phyloP scores from a whole-genome alignment of 176 grass and related monocot species.

The Carex pumila region DNA sequence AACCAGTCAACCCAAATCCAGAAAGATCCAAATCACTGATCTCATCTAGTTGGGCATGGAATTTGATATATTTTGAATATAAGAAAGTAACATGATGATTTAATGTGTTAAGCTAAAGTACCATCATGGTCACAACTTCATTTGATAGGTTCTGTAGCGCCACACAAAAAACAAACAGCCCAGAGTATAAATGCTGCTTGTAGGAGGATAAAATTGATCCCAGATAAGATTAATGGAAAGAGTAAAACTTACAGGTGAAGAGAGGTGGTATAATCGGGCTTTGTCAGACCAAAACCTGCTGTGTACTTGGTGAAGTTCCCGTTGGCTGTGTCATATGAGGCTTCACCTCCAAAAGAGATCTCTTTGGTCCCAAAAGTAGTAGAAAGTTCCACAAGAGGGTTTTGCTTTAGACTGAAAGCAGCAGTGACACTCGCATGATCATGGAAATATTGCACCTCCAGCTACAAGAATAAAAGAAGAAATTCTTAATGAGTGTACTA shows the following conservation, averaged over 20 bases:
- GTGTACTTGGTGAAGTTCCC: constrained; percentile 85
- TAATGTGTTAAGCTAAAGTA: background rate
- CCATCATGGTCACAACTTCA: background rate
- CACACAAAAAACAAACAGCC: background rate
- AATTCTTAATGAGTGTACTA: background rate
- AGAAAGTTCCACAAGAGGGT: constrained; percentile 80
- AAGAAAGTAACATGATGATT: background rate
- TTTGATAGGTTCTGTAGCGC: background rate
- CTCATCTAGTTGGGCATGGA: background rate
- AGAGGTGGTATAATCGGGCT: constrained; percentile 68
- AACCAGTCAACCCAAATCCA: background rate
- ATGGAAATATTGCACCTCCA: constrained; percentile 93
- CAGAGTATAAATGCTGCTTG: background rate
- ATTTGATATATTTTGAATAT: background rate
- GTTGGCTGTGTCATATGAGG: constrained; percentile 66
- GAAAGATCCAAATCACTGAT: background rate
- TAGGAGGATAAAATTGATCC: background rate
- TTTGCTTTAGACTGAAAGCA: constrained; percentile 53
- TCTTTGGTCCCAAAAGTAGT: constrained; percentile 53
- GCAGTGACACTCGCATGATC: constrained; percentile 56
- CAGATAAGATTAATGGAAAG: constrained; percentile 13
- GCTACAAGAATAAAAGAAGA: constrained; percentile 33
- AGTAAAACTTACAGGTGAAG: constrained; percentile 60
- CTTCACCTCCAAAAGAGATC: constrained; percentile 65
- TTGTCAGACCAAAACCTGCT: constrained; percentile 58